Conservation (phyloP, 345 rosid genomes). For the Noccaea bulbosa region DNA sequence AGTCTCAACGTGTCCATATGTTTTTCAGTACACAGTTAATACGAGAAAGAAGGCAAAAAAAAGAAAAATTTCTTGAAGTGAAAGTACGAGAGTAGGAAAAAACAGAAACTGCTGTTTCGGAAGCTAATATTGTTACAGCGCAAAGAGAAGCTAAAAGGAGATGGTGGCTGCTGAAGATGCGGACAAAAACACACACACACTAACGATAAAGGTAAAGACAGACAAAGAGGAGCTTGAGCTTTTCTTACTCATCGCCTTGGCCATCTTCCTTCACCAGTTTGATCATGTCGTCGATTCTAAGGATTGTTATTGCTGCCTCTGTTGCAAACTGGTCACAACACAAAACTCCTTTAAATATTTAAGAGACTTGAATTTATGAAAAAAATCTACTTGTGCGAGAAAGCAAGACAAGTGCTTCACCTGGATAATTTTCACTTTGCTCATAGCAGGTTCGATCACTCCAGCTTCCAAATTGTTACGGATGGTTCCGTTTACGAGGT, state of each 20-base stretch:
- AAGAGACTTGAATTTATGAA: background rate
- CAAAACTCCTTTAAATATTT: slow-evolving; percentile 6
- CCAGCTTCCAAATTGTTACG: slow-evolving; percentile 98
- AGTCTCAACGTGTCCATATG: background rate
- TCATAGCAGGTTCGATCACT: slow-evolving; percentile 98
- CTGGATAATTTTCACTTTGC: slow-evolving; percentile 99
- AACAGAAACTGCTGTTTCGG: slow-evolving; percentile 24
- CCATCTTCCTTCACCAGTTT: slow-evolving; percentile 90
- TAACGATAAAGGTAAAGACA: background rate
- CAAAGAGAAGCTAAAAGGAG: slow-evolving; percentile 18
- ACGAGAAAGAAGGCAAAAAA: background rate
- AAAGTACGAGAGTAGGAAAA: background rate
- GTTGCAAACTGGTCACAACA: slow-evolving; percentile 70
- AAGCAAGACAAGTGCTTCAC: slow-evolving; percentile 41
- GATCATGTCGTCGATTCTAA: slow-evolving; percentile 98
- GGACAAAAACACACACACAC: slow-evolving; percentile 36
- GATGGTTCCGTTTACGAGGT: slow-evolving; percentile 74
- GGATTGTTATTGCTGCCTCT: slow-evolving; percentile 97
- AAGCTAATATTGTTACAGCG: slow-evolving; percentile 21
- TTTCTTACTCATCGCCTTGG: slow-evolving; percentile 54
- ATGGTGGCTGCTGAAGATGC: slow-evolving; percentile 3
- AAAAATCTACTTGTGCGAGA: background rate
- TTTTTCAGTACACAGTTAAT: background rate
- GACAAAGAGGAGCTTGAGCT: slow-evolving; percentile 13
- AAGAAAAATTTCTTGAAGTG: background rate